These are phyloP conservation scores for Cymbopogon flexuosus DNA, from an alignment of 202 grass and related monocot genomes.

Conservation along the genomic window DNA sequence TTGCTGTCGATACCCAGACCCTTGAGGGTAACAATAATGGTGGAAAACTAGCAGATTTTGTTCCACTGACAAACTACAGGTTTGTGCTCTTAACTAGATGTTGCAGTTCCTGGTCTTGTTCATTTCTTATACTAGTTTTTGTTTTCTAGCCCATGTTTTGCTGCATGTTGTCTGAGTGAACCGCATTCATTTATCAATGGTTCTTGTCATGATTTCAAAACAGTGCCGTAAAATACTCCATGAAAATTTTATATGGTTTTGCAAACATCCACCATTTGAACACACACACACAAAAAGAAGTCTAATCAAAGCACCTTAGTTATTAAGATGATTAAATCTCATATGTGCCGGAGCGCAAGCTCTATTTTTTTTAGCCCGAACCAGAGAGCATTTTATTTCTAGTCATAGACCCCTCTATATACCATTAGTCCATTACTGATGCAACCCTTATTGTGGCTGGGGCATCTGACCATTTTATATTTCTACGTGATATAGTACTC, in stretches of 20 bases:
- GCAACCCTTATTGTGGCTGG: constrained; percentile 12
- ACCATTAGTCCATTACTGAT: neutral
- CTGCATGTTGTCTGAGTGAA: neutral
- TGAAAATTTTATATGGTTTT: neutral
- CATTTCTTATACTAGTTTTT: constrained; percentile 9
- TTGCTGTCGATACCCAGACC: constrained; percentile 88
- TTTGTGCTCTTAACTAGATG: constrained; percentile 20
- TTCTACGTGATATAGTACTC: neutral
- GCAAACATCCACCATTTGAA: neutral
- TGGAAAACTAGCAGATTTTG: constrained; percentile 90
- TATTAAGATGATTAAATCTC: neutral
- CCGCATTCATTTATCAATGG: neutral
- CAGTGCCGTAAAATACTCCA: neutral
- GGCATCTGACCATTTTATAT: neutral
- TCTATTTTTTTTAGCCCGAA: neutral
- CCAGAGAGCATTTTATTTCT: neutral
- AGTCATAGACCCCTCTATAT: neutral
- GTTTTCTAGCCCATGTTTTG: constrained; percentile 2
- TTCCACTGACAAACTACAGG: constrained; percentile 95
- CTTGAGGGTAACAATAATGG: constrained; percentile 55
- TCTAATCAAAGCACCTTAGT: neutral
- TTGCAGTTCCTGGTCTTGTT: constrained; percentile 10
- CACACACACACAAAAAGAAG: neutral
- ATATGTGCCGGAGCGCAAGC: neutral
- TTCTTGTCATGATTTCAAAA: neutral